A percentile compares a stretch with the other conserved stretches of the same genome.
phyloP scores from a whole-genome alignment of 768 basidiomycete genomes.

The Amyloporia xantha region DNA sequence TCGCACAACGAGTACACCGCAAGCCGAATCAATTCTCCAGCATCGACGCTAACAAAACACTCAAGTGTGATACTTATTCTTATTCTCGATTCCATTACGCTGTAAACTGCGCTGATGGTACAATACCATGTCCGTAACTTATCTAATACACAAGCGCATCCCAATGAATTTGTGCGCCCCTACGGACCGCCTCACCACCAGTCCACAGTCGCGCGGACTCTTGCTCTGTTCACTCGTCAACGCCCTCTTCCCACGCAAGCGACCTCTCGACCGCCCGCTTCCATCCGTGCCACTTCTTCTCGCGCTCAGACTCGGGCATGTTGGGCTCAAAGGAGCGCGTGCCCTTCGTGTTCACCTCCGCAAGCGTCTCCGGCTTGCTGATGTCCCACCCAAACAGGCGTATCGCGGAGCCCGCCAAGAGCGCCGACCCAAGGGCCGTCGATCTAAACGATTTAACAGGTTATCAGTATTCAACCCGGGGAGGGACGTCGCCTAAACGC shows the following conservation, averaged over 20 bases:
- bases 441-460: conserved; percentile 43
- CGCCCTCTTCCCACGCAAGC: conserved; percentile 64
- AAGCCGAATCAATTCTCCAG: too few species aligned
- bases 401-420: conserved; percentile 88
- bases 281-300: conserved; percentile 76
- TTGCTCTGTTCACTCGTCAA: conserved; percentile 17
- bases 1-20: too few species aligned
- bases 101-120: too few species aligned
- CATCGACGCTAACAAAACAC: too few species aligned
- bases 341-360: conserved; percentile 82
- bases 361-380: conserved; percentile 71
- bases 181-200: too few species aligned
- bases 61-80: too few species aligned
- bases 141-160: too few species aligned
- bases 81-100: too few species aligned
- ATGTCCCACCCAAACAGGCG: conserved; percentile 91
- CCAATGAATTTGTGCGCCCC: too few species aligned
- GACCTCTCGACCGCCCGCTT: conserved; percentile 82
- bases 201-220: too few species aligned
- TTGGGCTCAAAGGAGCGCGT: conserved; percentile 61
- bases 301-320: conserved; percentile 44
- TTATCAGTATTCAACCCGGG: background rate
- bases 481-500: conserved; percentile 31
- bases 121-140: too few species aligned
- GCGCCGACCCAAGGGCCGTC: conserved; percentile 91